Percentiles rank a stretch among this genome's conserved stretches.
Conservation (phyloP, 108 stramenopile species). For the Nannochloropsis oceanica region DNA sequence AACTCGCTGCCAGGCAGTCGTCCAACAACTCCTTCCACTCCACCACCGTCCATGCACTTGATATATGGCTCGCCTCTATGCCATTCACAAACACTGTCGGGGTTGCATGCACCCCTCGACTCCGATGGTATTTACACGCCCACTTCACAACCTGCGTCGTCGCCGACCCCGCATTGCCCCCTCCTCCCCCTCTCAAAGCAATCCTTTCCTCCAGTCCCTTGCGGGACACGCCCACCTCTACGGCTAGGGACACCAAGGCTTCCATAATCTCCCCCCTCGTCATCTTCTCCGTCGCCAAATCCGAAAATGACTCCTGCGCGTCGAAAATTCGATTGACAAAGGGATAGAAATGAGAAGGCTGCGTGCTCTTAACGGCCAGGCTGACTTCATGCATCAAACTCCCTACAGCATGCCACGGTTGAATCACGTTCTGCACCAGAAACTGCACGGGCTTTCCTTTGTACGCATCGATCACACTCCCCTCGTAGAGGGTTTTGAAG, state of each 20-base stretch:
- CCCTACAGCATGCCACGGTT: neutral
- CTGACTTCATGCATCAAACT: neutral
- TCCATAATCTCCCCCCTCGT: neutral
- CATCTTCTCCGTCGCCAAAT: neutral
- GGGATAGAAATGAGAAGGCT: neutral
- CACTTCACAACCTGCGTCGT: constrained; percentile 35
- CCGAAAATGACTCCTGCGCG: neutral
- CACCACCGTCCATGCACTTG: constrained; percentile 23
- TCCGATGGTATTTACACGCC: constrained; percentile 33
- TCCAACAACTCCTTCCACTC: constrained; percentile 25
- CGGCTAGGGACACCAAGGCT: neutral
- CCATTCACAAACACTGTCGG: constrained; percentile 44
- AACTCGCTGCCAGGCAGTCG: neutral
- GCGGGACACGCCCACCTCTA: neutral
- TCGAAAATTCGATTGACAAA: neutral
- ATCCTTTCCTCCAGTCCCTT: neutral
- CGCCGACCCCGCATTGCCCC: constrained; percentile 9
- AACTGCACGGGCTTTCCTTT: neutral
- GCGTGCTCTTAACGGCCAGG: neutral
- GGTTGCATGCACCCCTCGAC: constrained; percentile 40
- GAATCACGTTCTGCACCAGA: neutral
- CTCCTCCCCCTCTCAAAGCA: neutral
- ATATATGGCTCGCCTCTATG: constrained; percentile 31
- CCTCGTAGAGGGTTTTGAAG: neutral
- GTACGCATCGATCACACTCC: neutral